Conservation (phyloP, 805 yeast species). For the Candida nitratophila region DNA sequence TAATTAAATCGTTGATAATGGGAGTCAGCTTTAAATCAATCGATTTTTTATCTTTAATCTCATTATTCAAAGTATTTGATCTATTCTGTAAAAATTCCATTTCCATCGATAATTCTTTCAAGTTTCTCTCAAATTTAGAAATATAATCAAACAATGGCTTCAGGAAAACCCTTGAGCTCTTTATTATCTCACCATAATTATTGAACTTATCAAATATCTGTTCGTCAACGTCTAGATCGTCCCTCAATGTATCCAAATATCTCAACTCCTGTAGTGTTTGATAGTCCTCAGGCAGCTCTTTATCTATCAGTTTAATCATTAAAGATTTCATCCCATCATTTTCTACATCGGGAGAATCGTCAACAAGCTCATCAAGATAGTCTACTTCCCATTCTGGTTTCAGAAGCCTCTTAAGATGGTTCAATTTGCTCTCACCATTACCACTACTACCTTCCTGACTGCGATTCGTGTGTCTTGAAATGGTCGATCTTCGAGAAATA, state of each 20-base stretch:
- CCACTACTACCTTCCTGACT: neutral
- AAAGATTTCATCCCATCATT: slow-evolving; percentile 4
- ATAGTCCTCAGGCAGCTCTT: slow-evolving; percentile 1
- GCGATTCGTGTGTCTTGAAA: slow-evolving; percentile 16
- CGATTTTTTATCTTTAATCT: slow-evolving; percentile 40
- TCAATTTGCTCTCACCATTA: neutral
- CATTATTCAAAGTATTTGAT: slow-evolving; percentile 39
- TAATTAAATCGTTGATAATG: slow-evolving; percentile 62
- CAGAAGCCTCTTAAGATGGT: slow-evolving; percentile 12
- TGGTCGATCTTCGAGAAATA: slow-evolving; percentile 21
- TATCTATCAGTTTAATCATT: slow-evolving; percentile 3
- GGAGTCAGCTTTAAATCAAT: slow-evolving; percentile 58
- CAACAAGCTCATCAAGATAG: slow-evolving; percentile 12
- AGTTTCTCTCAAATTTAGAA: slow-evolving; percentile 48
- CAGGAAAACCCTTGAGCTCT: slow-evolving; percentile 28
- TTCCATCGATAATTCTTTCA: slow-evolving; percentile 49
- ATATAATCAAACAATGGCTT: slow-evolving; percentile 49
- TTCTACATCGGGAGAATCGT: slow-evolving; percentile 1
- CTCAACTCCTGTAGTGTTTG: slow-evolving; percentile 18
- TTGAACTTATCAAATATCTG: slow-evolving; percentile 12
- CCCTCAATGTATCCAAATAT: slow-evolving; percentile 4
- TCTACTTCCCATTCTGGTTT: slow-evolving; percentile 24
- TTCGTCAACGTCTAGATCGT: slow-evolving; percentile 1
- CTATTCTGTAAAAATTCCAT: slow-evolving; percentile 53
- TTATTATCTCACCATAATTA: slow-evolving; percentile 21